Evolutionary conservation across 306 rosid species (phyloP), one percentile per base, ranked within the genome.

Genomic region (Canavalia ensiformis): DNA sequence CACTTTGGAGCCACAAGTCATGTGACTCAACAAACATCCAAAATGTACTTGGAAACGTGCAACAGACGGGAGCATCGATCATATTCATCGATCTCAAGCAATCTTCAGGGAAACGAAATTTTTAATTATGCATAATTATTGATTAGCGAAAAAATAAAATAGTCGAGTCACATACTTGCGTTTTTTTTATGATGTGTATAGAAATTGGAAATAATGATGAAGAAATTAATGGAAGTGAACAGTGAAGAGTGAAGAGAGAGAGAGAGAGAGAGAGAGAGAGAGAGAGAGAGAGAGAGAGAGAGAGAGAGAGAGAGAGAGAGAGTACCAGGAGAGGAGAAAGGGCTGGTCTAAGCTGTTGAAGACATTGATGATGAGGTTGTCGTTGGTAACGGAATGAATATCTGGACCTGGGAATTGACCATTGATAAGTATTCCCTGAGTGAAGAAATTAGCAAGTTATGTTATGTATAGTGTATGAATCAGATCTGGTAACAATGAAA

Each of bases 331-430:
- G 67, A 95, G 84, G 58, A 95, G 97, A 70, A 95, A 95, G 0
- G 98, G 94, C 76, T 91, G 91, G 75, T 90, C 86, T 88, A 95
- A 87, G 85, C 94, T 95, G 87, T 95, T 95, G 87, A 77, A 88
- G 86, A 95, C 98, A 69, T 95, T 92, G 95, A 95, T 88, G 64
- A 95, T 95, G 88, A 95, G 91, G 80, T 95, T 92, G 81, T 95
- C 98, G 63, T 95, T 95, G 6, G 98, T 95, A 13, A 95, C 98
- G 2, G 97, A 91, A 79, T 92, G 91, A 84, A 95, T 95, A 59
- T 95, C 98, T 3, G 98, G 98, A 56, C 98, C 98, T 13, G 98
- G 98, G 78, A 95, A 95, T 81, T 95, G 97, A 1, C 98, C 98
- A 33, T 95, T 91, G 85, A 95, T 92, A 3, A 95, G 97, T 74